Evolutionary conservation across 1,284 basidiomycete species (phyloP).

Genomic region (Xanthoconium separans): DNA sequence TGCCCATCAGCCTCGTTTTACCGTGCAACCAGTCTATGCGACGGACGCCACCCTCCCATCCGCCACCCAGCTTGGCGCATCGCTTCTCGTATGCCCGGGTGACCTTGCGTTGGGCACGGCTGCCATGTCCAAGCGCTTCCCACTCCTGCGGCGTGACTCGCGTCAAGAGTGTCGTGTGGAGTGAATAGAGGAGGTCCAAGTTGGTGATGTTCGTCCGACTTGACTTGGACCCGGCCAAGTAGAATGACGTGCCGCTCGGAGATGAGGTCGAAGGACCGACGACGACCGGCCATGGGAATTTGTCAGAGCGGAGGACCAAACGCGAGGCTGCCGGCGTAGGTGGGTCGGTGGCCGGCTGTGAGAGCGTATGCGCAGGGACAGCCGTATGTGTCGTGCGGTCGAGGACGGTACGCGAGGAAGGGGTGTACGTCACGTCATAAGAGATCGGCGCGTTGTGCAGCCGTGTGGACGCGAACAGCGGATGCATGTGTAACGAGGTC

Average conservation of each 20-base stretch:
- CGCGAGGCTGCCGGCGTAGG: slow-evolving; percentile 42
- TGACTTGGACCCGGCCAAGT: slow-evolving; percentile 33
- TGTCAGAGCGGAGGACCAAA: slow-evolving; percentile 56
- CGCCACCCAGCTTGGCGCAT: slow-evolving; percentile 58
- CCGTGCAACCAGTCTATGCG: slow-evolving; percentile 65
- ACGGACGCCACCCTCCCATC: slow-evolving; percentile 66
- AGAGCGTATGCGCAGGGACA: slow-evolving; percentile 56
- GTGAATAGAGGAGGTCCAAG: slow-evolving; percentile 59
- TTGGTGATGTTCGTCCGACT: slow-evolving; percentile 48
- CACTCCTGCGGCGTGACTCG: slow-evolving; percentile 66
- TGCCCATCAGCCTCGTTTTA: slow-evolving; percentile 58
- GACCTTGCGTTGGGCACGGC: slow-evolving; percentile 50
- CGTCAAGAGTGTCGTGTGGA: slow-evolving; percentile 54
- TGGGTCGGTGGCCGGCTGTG: slow-evolving; percentile 65
- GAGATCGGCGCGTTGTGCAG: slow-evolving; percentile 56
- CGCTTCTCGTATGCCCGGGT: slow-evolving; percentile 62
- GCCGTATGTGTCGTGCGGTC: slow-evolving; percentile 53
- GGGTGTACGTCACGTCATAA: slow-evolving; percentile 59
- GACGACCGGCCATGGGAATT: slow-evolving; percentile 61
- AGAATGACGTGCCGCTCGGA: slow-evolving; percentile 24
- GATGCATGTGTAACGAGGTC: slow-evolving; percentile 57
- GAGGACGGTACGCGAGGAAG: slow-evolving; percentile 56
- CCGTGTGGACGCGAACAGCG: slow-evolving; percentile 54
- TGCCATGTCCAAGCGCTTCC: slow-evolving; percentile 57
- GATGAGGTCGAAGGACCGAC: slow-evolving; percentile 37